Base-by-base conservation (phyloP, 306 rosid genomes). In the Castanea sativa region DNA sequence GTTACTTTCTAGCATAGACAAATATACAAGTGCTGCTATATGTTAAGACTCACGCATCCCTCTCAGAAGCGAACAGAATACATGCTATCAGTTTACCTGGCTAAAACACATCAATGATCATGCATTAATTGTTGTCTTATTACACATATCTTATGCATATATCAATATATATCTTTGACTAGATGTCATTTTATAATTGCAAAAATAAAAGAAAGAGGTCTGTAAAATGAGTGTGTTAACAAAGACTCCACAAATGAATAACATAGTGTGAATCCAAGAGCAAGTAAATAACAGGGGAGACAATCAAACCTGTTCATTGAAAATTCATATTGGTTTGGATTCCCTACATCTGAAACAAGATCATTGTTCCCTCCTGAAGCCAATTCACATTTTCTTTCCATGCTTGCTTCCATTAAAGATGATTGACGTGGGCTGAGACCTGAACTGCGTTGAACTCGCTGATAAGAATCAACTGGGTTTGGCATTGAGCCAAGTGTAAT, bases 401-500 rank as follows among this genome's bases (percentile, higher is more conserved):
- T 67, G 70, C 78, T 81, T 53, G 83, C 64, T 69, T 80, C 90
- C 75, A 58, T 90, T 30, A 85, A 65, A 83, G 93, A 77, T 69
- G 92, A 80, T 69, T 85, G 87, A 63, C 27, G 85, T 27, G 82
- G 69, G 84, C 82, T 86, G 84, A 82, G 75, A 82, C 71, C 81
- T 60, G 94, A 81, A 86, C 84, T 68, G 52, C 68, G 86, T 25
- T 89, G 91, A 63, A 32, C 75, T 81, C 53, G 86, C 79, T 89
- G 88, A 82, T 83, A 85, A 74, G 90, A 82, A 19, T 78, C 90
- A 80, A 79, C 81, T 43, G 97, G 79, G 83, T 80, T 84, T 38
- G 91, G 91, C 78, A 75, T 59, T 71, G 99, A 93, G 83, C 74
- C 84, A 82, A 83, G 67, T 81, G 94, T 86, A 76, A 77, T 71